Evolutionary conservation across 2,329 filamentous ascomycete species (phyloP).

Genomic region (Fusarium buxicola): DNA sequence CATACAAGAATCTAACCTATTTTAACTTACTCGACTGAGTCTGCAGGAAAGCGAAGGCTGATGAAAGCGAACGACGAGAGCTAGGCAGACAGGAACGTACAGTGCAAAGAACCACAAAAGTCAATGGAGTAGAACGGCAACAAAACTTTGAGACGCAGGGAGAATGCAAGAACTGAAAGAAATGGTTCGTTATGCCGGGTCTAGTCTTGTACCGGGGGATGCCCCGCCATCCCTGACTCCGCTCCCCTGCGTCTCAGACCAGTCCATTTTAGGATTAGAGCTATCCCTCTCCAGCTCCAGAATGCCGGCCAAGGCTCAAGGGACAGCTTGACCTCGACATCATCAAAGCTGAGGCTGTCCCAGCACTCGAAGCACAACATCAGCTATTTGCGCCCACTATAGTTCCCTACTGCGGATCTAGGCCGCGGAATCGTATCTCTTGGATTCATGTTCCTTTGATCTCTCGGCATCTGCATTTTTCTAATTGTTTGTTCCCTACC

Average conservation of each 20-base stretch:
- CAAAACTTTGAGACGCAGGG: conserved; percentile 3
- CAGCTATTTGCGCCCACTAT: conserved; percentile 14
- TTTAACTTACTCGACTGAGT: conserved; percentile 9
- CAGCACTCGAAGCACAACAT: conserved; percentile 28
- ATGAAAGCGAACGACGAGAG: neutral
- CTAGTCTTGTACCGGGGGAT: conserved; percentile 39
- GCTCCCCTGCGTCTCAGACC: conserved; percentile 39
- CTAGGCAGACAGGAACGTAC: conserved; percentile 16
- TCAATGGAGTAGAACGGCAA: conserved; percentile 16
- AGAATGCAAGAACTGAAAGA: conserved; percentile 23
- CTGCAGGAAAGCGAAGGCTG: too few species aligned
- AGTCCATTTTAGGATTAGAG: conserved; percentile 43
- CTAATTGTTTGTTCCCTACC: conserved; percentile 14
- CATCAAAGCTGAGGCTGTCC: conserved; percentile 40
- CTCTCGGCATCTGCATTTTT: conserved; percentile 1
- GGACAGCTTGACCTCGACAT: conserved; percentile 49
- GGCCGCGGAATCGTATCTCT: conserved; percentile 17
- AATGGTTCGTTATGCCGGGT: conserved; percentile 34
- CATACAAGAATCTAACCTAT: neutral
- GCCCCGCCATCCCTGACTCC: conserved; percentile 41
- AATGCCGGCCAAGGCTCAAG: conserved; percentile 28
- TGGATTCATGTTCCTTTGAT: conserved; percentile 13
- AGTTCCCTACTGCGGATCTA: conserved; percentile 7
- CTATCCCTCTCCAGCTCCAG: conserved; percentile 25
- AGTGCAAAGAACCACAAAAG: conserved; percentile 29